Conservation (phyloP, 257 asterid species). For the Petunia axillaris region DNA sequence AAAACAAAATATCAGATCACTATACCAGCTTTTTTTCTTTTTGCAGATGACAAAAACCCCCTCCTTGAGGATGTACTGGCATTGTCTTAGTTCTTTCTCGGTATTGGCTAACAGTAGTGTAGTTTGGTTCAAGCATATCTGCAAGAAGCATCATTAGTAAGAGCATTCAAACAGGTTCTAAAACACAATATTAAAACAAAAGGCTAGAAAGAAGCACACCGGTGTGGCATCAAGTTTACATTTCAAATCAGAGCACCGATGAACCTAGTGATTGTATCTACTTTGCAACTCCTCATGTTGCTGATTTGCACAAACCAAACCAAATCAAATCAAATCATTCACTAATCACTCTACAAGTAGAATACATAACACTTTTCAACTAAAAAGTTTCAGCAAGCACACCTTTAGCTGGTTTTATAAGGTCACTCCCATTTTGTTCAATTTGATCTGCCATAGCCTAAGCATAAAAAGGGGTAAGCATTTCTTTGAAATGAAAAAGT, state of each 20-base stretch:
- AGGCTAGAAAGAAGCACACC: conserved; percentile 39
- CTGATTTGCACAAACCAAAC: conserved; percentile 40
- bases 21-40: conserved; percentile 73
- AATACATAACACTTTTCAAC: background rate
- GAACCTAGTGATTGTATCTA: conserved; percentile 59
- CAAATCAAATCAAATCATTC: background rate
- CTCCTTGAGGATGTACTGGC: conserved; percentile 69
- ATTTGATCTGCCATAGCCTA: conserved; percentile 89
- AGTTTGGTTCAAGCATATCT: conserved; percentile 66
- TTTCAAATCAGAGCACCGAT: conserved; percentile 60
- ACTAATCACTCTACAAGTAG: background rate
- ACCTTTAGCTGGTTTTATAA: conserved; percentile 76
- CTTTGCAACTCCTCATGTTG: conserved; percentile 61
- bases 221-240: conserved; percentile 62
- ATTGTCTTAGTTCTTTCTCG: conserved; percentile 59
- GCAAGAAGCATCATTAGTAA: conserved; percentile 40
- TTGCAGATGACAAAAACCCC: conserved; percentile 69
- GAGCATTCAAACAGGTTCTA: conserved; percentile 22
- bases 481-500: background rate
- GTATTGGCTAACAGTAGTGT: conserved; percentile 51
- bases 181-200: background rate
- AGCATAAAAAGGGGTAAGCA: conserved; percentile 26
- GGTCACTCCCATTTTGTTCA: conserved; percentile 72
- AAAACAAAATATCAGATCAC: no score
- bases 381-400: conserved; percentile 17